Evolutionary conservation across 768 basidiomycete genomes (phyloP), one percentile per base, ranked within the genome.

Genomic region (Leccinum subgranulosum): DNA sequence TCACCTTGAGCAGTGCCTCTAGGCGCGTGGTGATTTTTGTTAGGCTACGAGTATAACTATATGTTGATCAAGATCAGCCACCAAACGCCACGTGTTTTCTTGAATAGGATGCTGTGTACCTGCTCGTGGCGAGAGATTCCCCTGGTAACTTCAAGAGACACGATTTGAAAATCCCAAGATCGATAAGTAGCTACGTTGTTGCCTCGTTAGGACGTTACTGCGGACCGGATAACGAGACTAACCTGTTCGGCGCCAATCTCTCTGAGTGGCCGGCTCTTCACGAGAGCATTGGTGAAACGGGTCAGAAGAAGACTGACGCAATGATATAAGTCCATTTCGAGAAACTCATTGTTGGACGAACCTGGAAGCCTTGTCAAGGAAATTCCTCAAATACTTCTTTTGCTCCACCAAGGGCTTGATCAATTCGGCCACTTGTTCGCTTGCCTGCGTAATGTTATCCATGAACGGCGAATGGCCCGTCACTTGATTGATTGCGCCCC

Each of bases 241-340:
- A 90, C 91, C 83, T 98, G 96, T 73, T 99, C 96, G 4, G 96
- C 96, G 6, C 96, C 95, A 33, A 90, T 90, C 71, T 96, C 94
- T 68, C 87, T 85, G 63, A 99, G 74, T 5, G 97, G 97, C 43
- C 94, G 79, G 69, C 94, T 95, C 72, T 86, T 87, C 19, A 98
- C 94, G 33, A 98, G 78, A 0, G 90, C 82, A 64, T 91, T 89
- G 0, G 93, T 97, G 65, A 98, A 98, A 56, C 90, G 90, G 33
- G 86, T 84, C 39, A 98, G 75, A 33, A 98, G 75, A 36, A 96
- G 76, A 50, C 94, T 96, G 61, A 12, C 5, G n/a, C 23, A 33
- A 28, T 25, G 43, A 58, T 53, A 58, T 11, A 39, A 31, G 8
- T 19, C 45, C 21, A 27, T 51, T 36, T 50, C 33, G 4, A 33